A percentile compares a stretch with the other conserved stretches of the same genome.
phyloP scores from a whole-genome alignment of 306 rosid genomes.

The Vigna nakashimae region DNA sequence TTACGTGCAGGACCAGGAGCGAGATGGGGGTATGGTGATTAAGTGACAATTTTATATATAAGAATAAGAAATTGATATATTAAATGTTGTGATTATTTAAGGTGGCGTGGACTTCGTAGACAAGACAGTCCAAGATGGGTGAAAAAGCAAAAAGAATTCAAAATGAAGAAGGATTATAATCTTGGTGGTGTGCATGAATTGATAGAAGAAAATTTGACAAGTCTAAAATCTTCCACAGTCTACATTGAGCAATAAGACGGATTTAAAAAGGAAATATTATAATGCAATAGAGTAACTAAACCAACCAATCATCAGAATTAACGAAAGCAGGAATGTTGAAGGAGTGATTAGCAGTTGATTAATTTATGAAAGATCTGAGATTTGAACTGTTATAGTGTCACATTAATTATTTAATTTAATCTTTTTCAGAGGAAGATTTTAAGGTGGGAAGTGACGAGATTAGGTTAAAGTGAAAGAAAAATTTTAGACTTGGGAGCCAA shows the following conservation, averaged over 20 bases:
- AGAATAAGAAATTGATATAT: slow-evolving; percentile 19
- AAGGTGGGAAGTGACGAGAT: slow-evolving; percentile 36
- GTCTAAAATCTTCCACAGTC: slow-evolving; percentile 13
- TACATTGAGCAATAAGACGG: neutral
- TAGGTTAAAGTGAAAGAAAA: slow-evolving; percentile 42
- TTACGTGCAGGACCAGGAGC: slow-evolving; percentile 33
- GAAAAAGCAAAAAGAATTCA: slow-evolving; percentile 21
- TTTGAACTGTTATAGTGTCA: slow-evolving; percentile 13
- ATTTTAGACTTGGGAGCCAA: slow-evolving; percentile 41
- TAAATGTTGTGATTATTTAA: slow-evolving; percentile 8
- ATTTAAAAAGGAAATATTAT: slow-evolving; percentile 20
- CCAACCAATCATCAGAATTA: neutral
- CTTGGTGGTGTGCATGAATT: slow-evolving; percentile 32
- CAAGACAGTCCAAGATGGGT: slow-evolving; percentile 44
- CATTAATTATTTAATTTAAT: neutral
- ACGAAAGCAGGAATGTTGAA: slow-evolving; percentile 10
- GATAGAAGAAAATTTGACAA: slow-evolving; percentile 37
- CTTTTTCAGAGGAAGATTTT: slow-evolving; percentile 24
- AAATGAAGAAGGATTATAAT: neutral
- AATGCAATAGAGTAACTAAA: slow-evolving; percentile 24
- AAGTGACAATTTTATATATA: slow-evolving; percentile 11
- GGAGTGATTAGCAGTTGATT: slow-evolving; percentile 11
- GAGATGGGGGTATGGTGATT: slow-evolving; percentile 45
- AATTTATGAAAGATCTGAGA: neutral
- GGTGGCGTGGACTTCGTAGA: slow-evolving; percentile 54